These are phyloP conservation scores for Digitaria exilis DNA, from an alignment of 202 grass and related monocot genomes.

Conservation along the genomic window DNA sequence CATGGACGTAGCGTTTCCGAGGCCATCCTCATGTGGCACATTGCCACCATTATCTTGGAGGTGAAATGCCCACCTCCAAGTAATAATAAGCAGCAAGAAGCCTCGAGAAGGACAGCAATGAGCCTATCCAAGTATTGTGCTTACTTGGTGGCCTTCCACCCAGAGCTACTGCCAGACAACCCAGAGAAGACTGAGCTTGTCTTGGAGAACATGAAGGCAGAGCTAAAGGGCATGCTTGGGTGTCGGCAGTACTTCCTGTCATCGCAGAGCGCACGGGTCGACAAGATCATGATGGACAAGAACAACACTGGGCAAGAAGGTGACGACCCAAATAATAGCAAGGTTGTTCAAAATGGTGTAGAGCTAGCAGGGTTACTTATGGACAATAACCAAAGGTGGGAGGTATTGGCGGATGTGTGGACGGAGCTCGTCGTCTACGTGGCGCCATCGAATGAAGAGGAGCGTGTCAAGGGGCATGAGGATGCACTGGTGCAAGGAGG, in stretches of 20 bases:
- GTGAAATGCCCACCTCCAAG: too few species aligned
- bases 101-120: neutral
- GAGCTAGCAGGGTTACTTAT: too few species aligned
- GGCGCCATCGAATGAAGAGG: neutral
- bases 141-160: conserved; percentile 1
- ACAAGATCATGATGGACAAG: too few species aligned
- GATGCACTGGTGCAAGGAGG: neutral
- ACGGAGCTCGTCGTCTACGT: conserved; percentile 24
- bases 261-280: rapidly evolving
- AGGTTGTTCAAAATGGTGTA: too few species aligned
- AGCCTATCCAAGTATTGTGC: conserved; percentile 20
- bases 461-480: neutral
- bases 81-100: too few species aligned
- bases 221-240: neutral
- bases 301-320: too few species aligned
- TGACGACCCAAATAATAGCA: too few species aligned
- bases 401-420: conserved; percentile 30
- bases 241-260: neutral
- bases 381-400: too few species aligned
- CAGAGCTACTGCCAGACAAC: neutral
- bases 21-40: conserved; percentile 36
- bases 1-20: neutral
- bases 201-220: neutral
- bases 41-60: conserved; percentile 40
- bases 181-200: neutral